Base-by-base conservation (phyloP, 108 stramenopile species). In the Skeletonema menzelii region DNA sequence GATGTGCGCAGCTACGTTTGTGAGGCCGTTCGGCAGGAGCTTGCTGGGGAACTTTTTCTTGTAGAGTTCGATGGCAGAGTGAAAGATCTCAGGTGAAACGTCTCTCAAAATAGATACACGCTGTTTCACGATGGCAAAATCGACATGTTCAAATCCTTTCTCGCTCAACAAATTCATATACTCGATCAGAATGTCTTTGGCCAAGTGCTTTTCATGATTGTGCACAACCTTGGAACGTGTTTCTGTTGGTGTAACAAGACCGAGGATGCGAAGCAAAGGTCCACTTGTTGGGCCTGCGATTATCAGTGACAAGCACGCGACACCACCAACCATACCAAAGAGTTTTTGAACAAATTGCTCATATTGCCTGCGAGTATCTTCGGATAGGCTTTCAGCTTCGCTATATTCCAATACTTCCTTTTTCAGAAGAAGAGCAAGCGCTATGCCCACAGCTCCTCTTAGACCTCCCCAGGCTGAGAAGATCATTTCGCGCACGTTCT, bases 361-460 rank as follows among this genome's bases (percentile, higher is more conserved):
- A 22, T 53, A 53, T 22, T 53, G 49, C 0, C 0, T 5, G 6
- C 49, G 19, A 3, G 19, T 53, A 7, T 53, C 49, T 4, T 53
- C 49, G 20, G 49, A 53, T 24, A 53, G 49, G 22, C 22, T 53
- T 11, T 15, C 34, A 60, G 59, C 24, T 22, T 53, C 8, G 11
- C 49, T 60, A 22, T 64, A 67, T 55, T 71, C 37, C 8, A 56
- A n/a, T 1, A 88, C 85, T 60, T 82, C 74, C 32, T 79, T 84
- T 60, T 86, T 86, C 13, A 96, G 80, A 14, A 84, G 61, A 0
- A 97, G 72, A 3, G 90, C 93, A n/a, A 95, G 64, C 5, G 91
- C 86, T 19, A 97, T 84, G 6, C 91, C 94, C 2, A 96, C 87
- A 0, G 97, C 93, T 35, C 97, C 97, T 3, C 95, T 72, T 0